phyloP scores from a whole-genome alignment of 306 rosid species.

The Luffa aegyptiaca region DNA sequence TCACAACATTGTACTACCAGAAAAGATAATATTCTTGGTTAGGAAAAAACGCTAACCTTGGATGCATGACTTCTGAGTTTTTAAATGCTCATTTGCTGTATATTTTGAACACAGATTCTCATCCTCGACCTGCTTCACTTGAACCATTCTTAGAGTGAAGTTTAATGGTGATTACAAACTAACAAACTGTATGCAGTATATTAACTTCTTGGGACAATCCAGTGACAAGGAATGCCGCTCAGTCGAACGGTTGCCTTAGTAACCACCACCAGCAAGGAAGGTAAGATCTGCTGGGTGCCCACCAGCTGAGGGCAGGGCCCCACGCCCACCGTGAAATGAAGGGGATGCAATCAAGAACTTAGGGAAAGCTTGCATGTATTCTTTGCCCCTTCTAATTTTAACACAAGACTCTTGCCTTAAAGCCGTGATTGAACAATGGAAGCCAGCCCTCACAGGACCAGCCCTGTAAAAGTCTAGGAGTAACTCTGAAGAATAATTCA shows the following conservation, averaged over 20 bases:
- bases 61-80: neutral
- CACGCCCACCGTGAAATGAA: conserved; percentile 37
- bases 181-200: neutral
- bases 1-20: neutral
- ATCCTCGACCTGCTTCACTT: neutral
- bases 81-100: neutral
- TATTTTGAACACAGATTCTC: neutral
- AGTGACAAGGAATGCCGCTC: neutral
- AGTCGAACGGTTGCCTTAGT: neutral
- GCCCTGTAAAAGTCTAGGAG: neutral
- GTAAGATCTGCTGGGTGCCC: conserved; percentile 41
- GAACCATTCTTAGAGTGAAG: neutral
- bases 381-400: conserved; percentile 16
- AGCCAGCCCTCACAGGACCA: conserved; percentile 25
- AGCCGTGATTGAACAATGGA: conserved; percentile 25
- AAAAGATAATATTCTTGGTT: neutral
- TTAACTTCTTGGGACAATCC: neutral
- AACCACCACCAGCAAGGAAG: conserved; percentile 35
- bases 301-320: conserved; percentile 38
- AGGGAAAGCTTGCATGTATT: conserved; percentile 16
- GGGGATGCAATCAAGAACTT: conserved; percentile 27
- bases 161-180: neutral
- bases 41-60: neutral
- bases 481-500: neutral
- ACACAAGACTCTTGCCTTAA: conserved; percentile 7